These are phyloP conservation scores for Mycosphaerella sp. DNA, from an alignment of 2,329 filamentous ascomycete species.

Conservation along the genomic window DNA sequence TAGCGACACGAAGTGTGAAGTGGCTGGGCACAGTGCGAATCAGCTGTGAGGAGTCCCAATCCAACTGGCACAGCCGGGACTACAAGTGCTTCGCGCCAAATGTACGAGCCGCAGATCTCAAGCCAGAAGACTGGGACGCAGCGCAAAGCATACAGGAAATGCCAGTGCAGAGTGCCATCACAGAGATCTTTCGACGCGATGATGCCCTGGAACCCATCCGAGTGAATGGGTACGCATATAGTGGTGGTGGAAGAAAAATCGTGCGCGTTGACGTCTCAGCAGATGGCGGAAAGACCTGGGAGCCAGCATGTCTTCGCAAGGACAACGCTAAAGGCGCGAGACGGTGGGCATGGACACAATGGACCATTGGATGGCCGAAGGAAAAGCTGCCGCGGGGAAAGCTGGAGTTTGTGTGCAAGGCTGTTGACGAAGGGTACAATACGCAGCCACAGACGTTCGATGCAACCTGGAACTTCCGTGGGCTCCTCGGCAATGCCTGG, in stretches of 20 bases:
- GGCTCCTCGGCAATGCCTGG: constrained; percentile 63
- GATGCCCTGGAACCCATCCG: constrained; percentile 22
- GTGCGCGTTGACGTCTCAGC: constrained; percentile 62
- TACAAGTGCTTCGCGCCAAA: constrained; percentile 62
- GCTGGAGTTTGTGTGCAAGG: constrained; percentile 53
- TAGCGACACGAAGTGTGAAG: constrained; percentile 59
- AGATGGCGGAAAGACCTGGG: constrained; percentile 59
- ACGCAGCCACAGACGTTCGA: constrained; percentile 57
- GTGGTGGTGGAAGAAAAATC: constrained; percentile 60
- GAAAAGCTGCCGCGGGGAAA: constrained; percentile 35
- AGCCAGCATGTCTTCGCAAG: constrained; percentile 55
- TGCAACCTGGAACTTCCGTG: constrained; percentile 58
- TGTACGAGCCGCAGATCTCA: constrained; percentile 32
- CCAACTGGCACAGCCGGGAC: constrained; percentile 60
- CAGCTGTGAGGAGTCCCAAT: constrained; percentile 59
- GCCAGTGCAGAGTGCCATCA: constrained; percentile 63
- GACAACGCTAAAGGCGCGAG: constrained; percentile 46
- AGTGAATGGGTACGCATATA: constrained; percentile 61
- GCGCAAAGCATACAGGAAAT: constrained; percentile 62
- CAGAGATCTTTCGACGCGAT: constrained; percentile 31
- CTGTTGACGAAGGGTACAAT: constrained; percentile 61
- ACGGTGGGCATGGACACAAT: constrained; percentile 59
- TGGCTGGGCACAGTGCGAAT: constrained; percentile 57
- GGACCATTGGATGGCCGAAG: constrained; percentile 46
- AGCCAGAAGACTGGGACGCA: constrained; percentile 54